phyloP scores from a whole-genome alignment of 495 filamentous ascomycete genomes.

The Gamarada debralockiae region DNA sequence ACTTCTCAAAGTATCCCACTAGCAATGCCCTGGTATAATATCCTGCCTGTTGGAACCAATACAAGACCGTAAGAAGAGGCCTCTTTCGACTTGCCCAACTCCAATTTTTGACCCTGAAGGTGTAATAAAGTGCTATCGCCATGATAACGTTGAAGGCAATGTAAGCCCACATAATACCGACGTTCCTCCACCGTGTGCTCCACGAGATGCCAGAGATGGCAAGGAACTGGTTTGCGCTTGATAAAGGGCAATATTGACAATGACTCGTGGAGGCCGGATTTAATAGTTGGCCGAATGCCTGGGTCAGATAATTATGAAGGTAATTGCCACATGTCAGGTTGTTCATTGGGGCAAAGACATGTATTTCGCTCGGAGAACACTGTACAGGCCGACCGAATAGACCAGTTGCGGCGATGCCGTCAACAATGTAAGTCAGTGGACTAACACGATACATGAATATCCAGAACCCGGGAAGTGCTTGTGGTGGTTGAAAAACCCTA shows the following conservation, averaged over 20 bases:
- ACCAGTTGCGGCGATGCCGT: conserved; percentile 45
- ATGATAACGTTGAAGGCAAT: conserved; percentile 70
- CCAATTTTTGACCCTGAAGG: no score
- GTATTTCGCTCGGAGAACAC: conserved; percentile 62
- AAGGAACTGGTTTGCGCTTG: conserved; percentile 64
- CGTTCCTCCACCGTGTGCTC: conserved; percentile 30
- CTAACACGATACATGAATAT: not conserved
- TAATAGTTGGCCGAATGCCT: conserved; percentile 46
- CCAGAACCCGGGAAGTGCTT: not conserved
- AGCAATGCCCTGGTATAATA: no score
- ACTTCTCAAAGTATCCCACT: no score
- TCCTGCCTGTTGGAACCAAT: no score
- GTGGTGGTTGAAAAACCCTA: no score
- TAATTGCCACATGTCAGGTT: conserved; percentile 57
- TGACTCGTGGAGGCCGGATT: conserved; percentile 44
- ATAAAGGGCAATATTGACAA: conserved; percentile 60
- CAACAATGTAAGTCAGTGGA: conserved; percentile 37
- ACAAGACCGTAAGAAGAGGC: no score
- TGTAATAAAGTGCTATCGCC: conserved; percentile 73
- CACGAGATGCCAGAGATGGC: conserved; percentile 42
- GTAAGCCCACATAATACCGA: conserved; percentile 52
- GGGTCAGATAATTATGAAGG: conserved; percentile 39
- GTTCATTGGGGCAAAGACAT: conserved; percentile 47
- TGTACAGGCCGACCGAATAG: conserved; percentile 39
- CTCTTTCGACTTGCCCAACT: no score